Evolutionary conservation across 768 basidiomycete genomes (phyloP).

Genomic region (Termitomyces sp.): DNA sequence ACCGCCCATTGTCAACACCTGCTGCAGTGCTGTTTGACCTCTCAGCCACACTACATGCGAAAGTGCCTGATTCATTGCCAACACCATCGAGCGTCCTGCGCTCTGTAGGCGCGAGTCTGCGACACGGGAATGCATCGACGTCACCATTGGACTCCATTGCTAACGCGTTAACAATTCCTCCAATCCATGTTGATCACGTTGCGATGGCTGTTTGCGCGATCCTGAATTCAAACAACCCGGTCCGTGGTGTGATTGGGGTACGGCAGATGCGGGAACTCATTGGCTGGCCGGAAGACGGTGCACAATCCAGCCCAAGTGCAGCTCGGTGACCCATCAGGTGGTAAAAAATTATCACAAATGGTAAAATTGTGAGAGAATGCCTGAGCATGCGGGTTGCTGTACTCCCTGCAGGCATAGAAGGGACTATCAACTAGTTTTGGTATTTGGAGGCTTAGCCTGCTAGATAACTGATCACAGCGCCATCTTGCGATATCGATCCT

Average conservation of each 20-base stretch:
- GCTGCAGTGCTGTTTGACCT: conserved; percentile 80
- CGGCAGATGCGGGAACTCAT: conserved; percentile 68
- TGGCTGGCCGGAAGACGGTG: conserved; percentile 42
- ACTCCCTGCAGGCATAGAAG: background rate
- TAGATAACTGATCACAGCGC: background rate
- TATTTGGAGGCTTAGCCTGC: background rate
- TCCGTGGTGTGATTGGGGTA: conserved; percentile 67
- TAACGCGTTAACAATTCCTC: conserved; percentile 76
- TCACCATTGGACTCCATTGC: conserved; percentile 64
- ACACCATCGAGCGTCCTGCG: conserved; percentile 64
- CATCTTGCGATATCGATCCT: background rate
- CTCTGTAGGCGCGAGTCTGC: conserved; percentile 34
- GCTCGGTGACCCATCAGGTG: conserved; percentile 1
- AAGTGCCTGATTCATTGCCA: conserved; percentile 48
- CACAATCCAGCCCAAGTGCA: background rate
- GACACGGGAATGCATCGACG: conserved; percentile 16
- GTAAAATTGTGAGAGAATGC: background rate
- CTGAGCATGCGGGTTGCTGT: background rate
- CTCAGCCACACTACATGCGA: conserved; percentile 66
- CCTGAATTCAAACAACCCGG: conserved; percentile 40
- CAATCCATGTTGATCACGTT: conserved; percentile 95
- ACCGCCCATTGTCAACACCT: conserved; percentile 84
- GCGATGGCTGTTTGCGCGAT: conserved; percentile 75
- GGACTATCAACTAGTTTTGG: too few species aligned
- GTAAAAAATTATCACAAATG: background rate